Base-by-base conservation (phyloP, 106 monocot genomes). In the Dioscorea dumetorum region DNA sequence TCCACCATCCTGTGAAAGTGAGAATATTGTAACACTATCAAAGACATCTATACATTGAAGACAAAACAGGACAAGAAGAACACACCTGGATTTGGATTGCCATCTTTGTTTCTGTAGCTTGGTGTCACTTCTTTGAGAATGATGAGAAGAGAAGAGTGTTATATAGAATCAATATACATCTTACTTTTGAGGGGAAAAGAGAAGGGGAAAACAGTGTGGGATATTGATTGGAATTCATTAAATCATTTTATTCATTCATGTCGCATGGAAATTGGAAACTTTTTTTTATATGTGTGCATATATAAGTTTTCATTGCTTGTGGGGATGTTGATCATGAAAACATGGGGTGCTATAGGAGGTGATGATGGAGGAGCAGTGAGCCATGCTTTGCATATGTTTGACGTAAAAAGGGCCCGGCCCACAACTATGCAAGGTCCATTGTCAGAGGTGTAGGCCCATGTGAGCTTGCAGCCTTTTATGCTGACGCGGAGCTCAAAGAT, bases 1-100 rank as follows among this genome's bases (percentile, higher is more conserved):
- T 15, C 84, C 84, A 72, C 79, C 66, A 60, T 76, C 79, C 76
- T 84, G 77, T 84, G 77, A 19, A 54, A 54, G 54, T 54, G 54
- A 13, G 15, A 54, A 54, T 5, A 5, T 2, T 18, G 15, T 19
- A 18, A 54, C 54, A 54, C 1, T 13, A 19, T 14, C 9, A 18
- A 18, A 2, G 2, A 54, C 54, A 54, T 8, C 13, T 13, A 54
- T 5, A 14, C 54, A 54, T 4, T 54, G 54, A 8, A 19, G 19
- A 54, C 19, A 19, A 54, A 14, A 54, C 18, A 54, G 12, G 17
- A 12, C 13, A 58, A 58, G 58, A 58, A 22, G 22, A 22, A 59
- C 19, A 59, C 19, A 59, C 59, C 59, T 59, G 59, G 12, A 22
- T 19, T 20, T 59, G 59, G 12, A 22, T 19, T 20, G 59, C 20